Base-by-base conservation (phyloP, 805 yeast species). In the Ogataea angusta region DNA sequence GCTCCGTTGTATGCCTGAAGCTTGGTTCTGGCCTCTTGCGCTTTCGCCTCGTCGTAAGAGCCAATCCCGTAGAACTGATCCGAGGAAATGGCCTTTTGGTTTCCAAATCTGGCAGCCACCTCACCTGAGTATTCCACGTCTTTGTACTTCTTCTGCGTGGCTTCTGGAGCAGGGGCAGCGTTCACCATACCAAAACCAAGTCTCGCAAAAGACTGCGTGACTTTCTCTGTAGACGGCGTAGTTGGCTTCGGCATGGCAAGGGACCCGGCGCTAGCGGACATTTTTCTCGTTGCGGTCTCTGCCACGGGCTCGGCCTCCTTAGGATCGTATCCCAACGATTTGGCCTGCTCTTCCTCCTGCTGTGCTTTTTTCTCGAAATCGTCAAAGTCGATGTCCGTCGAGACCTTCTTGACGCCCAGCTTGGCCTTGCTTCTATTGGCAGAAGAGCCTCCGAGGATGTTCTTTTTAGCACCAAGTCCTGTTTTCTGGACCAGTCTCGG, bases 51-150 rank as follows among this genome's bases (percentile, higher is more conserved):
- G 56, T 88, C 97, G 57, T 76, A 87, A 18, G 80, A 68, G 30
- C 90, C 91, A 57, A 95, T 81, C 14, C 96, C 96, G 63, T 93
- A 93, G 56, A 77, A 79, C 67, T 90, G 95, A 65, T 93, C 98
- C 2, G 97, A 90, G 0, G 98, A 93, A 48, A 93, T 93, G 34
- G 90, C 96, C 73, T 87, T 91, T 62, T 90, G 96, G 29, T 68
- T 69, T 42, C 97, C 97, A 60, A 76, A 93, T 67, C 88, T 86
- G 56, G 69, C 72, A 27, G 77, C 79, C 22, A 85, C 85, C 49
- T 81, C 82, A 26, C 93, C 93, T 1, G 88, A 79, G 60, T 84
- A 84, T 52, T 73, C 72, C 40, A 61, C 53, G 39, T 56, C 61
- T 28, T 69, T 62, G 23, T 55, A 48, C 39, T 51, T 57, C 42